A percentile compares a stretch with the other conserved stretches of the same genome.
These are phyloP conservation scores for Magnusiomyces tetraspermus DNA, from an alignment of 1,139 yeast species.

Conservation along the genomic window DNA sequence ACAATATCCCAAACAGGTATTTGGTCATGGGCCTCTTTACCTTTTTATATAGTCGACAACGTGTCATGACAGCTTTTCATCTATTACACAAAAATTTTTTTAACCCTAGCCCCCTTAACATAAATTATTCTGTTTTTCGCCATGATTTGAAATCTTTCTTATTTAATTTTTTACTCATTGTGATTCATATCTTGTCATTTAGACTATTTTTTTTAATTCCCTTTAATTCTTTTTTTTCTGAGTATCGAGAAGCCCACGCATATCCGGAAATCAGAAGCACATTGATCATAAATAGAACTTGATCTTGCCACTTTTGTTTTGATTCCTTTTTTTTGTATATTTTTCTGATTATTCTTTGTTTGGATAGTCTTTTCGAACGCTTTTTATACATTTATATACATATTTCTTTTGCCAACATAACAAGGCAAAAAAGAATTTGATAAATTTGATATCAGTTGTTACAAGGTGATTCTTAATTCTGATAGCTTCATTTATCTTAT, in stretches of 20 bases:
- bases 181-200: background rate
- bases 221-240: background rate
- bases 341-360: too few relatives aligned
- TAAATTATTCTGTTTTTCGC: background rate
- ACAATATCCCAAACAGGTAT: slow-evolving; percentile 33
- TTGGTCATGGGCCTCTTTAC: slow-evolving; percentile 68
- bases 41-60: background rate
- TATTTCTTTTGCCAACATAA: too few relatives aligned
- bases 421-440: too few relatives aligned
- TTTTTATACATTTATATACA: too few relatives aligned
- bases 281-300: too few relatives aligned
- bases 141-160: background rate
- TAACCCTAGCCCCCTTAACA: slow-evolving; percentile 2
- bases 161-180: background rate
- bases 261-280: background rate
- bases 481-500: too few relatives aligned
- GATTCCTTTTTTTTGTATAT: too few relatives aligned
- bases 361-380: too few relatives aligned
- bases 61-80: background rate
- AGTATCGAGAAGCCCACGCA: background rate
- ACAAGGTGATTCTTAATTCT: too few relatives aligned
- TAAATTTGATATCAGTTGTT: too few relatives aligned
- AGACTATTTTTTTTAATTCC: background rate
- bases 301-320: background rate
- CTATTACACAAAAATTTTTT: background rate